These are phyloP conservation scores for Wallacemonas sp. DNA, from an alignment of 208 protist species.

Conservation along the genomic window DNA sequence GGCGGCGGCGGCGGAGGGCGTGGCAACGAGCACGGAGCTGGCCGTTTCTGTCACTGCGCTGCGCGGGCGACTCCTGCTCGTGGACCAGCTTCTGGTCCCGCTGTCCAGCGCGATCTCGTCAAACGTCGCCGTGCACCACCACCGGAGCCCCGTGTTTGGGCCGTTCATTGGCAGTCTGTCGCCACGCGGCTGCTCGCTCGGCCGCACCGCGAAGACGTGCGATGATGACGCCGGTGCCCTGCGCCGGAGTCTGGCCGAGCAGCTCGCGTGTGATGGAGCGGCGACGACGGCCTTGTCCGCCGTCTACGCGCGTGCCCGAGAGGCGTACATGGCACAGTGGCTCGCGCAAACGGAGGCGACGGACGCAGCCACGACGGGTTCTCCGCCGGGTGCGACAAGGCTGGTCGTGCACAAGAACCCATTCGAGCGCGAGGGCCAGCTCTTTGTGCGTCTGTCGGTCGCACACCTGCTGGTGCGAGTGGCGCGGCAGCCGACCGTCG, in stretches of 20 bases:
- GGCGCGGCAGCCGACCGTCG: background rate
- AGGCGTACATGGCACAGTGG: conserved; percentile 1
- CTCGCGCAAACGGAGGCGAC: background rate
- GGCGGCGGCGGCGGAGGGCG: too few species aligned
- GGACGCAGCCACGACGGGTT: background rate
- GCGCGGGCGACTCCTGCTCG: background rate
- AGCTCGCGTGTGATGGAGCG: too few species aligned
- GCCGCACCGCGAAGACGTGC: background rate
- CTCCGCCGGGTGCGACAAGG: background rate
- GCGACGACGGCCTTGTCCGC: background rate
- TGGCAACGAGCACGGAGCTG: background rate
- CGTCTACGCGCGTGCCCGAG: background rate
- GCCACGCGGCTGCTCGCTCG: background rate
- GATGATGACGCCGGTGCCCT: background rate
- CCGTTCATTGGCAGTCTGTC: background rate
- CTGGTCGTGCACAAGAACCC: background rate
- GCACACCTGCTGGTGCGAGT: background rate
- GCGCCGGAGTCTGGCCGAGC: background rate
- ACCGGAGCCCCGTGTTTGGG: background rate
- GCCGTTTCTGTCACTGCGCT: background rate
- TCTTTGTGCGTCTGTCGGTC: background rate
- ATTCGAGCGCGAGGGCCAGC: background rate
- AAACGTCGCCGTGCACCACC: background rate
- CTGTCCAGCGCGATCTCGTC: background rate
- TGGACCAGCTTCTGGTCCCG: background rate